Evolutionary conservation across 495 filamentous ascomycete genomes (phyloP).

Genomic region (Collariella sp.): DNA sequence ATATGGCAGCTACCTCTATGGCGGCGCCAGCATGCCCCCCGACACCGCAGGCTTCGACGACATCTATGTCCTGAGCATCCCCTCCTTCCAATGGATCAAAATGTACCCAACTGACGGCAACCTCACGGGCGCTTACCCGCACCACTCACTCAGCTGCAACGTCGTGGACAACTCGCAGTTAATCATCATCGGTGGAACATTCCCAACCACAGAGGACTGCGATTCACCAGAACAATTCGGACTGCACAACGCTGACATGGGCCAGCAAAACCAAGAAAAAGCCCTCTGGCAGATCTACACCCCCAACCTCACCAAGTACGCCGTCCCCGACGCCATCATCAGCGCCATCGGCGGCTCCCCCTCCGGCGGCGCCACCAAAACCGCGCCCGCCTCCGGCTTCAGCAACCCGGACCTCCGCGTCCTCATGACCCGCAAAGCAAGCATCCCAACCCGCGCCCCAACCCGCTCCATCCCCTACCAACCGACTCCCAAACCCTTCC

Average conservation of each 20-base stretch:
- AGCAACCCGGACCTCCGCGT: constrained; percentile 23
- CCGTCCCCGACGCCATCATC: constrained; percentile 51
- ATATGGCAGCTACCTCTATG: constrained; percentile 42
- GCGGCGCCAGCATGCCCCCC: constrained; percentile 36
- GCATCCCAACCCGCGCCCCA: constrained; percentile 17
- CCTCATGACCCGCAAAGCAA: constrained; percentile 24
- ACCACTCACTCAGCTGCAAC: constrained; percentile 45
- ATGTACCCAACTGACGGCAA: constrained; percentile 31
- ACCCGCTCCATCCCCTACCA: constrained; percentile 15
- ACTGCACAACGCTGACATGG: constrained; percentile 51
- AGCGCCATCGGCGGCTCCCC: constrained; percentile 53
- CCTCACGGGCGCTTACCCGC: constrained; percentile 27
- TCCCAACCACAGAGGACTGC: constrained; percentile 54
- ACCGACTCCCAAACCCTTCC: neutral
- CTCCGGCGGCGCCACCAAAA: constrained; percentile 57
- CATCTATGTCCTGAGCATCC: constrained; percentile 48
- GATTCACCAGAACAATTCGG: constrained; percentile 52
- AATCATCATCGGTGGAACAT: constrained; percentile 64
- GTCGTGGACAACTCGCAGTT: constrained; percentile 48
- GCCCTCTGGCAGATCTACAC: constrained; percentile 21
- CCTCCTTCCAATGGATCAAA: constrained; percentile 50
- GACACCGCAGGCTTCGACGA: constrained; percentile 44
- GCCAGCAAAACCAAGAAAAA: constrained; percentile 31
- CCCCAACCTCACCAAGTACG: constrained; percentile 41
- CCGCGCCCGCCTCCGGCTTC: constrained; percentile 42